Evolutionary conservation across 139 green algal genomes (phyloP).

Genomic region (Penium margaritaceum): DNA sequence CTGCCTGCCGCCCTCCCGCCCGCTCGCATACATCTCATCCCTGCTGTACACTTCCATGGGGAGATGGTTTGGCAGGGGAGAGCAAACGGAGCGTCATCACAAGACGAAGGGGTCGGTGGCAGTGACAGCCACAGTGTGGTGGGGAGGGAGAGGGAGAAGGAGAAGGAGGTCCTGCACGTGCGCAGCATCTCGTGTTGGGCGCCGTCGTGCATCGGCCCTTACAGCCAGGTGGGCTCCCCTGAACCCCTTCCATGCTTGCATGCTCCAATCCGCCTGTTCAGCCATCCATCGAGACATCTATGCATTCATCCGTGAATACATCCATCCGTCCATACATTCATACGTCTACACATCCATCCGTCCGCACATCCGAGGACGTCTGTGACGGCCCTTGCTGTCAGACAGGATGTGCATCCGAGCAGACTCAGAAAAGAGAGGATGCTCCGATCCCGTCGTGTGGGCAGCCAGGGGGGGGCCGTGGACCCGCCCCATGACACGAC

Average conservation of each 20-base stretch:
- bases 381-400: background rate
- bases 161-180: conserved; percentile 79
- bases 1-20: no score
- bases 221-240: conserved; percentile 66
- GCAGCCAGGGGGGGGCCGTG: no score
- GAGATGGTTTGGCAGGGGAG: no score
- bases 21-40: no score
- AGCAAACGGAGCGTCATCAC: background rate
- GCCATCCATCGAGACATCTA: background rate
- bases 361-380: background rate
- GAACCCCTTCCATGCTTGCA: no score
- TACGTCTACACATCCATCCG: background rate
- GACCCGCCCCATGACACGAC: no score
- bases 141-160: background rate
- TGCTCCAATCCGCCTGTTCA: background rate
- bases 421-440: no score
- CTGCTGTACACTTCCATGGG: no score
- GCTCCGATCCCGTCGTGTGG: no score
- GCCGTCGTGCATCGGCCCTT: conserved; percentile 90
- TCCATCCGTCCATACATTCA: background rate
- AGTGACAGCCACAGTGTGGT: background rate
- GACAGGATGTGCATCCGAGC: no score
- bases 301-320: background rate
- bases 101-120: background rate
- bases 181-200: conserved; percentile 92